Conservation (phyloP, 345 rosid genomes). For the Eucalyptus cladocalyx region DNA sequence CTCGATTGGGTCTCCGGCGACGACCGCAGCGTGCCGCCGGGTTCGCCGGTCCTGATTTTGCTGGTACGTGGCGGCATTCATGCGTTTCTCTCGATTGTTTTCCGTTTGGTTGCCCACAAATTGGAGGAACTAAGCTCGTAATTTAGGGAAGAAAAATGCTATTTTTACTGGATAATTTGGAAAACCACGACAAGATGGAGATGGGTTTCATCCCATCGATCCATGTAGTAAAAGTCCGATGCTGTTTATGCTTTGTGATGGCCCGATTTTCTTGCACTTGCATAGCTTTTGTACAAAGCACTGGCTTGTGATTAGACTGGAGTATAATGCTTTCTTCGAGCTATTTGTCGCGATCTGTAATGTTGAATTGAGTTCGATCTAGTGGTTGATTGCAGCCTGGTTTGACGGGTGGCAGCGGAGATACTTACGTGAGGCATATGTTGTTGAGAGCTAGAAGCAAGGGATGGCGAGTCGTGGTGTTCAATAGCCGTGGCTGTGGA, state of each 20-base stretch:
- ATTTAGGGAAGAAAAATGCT: neutral
- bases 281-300: neutral
- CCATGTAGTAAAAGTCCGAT: neutral
- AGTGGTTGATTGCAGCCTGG: slow-evolving; percentile 52
- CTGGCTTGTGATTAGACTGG: neutral
- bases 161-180: neutral
- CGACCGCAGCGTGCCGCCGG: slow-evolving; percentile 19
- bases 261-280: neutral
- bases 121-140: neutral
- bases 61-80: slow-evolving; percentile 25
- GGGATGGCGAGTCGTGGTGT: slow-evolving; percentile 89
- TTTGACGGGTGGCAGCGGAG: slow-evolving; percentile 79
- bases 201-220: neutral
- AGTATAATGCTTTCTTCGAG: neutral
- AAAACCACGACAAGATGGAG: neutral
- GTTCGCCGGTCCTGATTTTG: slow-evolving; percentile 67
- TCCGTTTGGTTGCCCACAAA: neutral
- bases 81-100: neutral
- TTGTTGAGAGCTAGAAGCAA: slow-evolving; percentile 44
- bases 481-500: slow-evolving; percentile 86
- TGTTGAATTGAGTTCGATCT: neutral
- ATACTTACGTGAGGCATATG: slow-evolving; percentile 80
- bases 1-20: slow-evolving; percentile 68
- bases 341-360: neutral
- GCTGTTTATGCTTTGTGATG: neutral